These are phyloP conservation scores for Verruconis gallopava DNA, from an alignment of 2,329 filamentous ascomycete species.

Conservation along the genomic window DNA sequence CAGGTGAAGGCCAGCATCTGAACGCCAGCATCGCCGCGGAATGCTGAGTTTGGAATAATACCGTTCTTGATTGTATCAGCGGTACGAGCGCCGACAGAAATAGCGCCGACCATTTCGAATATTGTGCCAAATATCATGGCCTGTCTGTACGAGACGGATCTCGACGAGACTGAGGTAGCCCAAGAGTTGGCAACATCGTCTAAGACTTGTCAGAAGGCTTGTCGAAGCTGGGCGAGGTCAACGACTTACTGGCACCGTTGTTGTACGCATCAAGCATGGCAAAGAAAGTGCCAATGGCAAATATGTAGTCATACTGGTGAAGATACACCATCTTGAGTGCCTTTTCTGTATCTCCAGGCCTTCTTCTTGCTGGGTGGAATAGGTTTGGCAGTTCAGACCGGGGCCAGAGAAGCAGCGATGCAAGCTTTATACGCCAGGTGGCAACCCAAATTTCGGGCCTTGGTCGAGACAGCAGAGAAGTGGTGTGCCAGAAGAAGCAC, in stretches of 20 bases:
- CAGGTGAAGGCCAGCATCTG: conserved; percentile 44
- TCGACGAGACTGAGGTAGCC: conserved; percentile 71
- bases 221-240: conserved; percentile 7
- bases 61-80: conserved; percentile 36
- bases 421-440: no score
- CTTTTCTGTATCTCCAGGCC: no score
- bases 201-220: conserved; percentile 19
- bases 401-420: no score
- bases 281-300: conserved; percentile 64
- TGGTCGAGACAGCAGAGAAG: no score
- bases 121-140: conserved; percentile 35
- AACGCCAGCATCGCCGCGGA: conserved; percentile 31
- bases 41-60: conserved; percentile 33
- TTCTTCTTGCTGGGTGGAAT: no score
- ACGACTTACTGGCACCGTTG: conserved; percentile 61
- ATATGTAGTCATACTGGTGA: conserved; percentile 35
- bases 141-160: conserved; percentile 57
- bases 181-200: conserved; percentile 78
- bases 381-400: no score
- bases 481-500: no score
- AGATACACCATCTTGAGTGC: no score
- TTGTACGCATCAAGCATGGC: conserved; percentile 66
- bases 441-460: no score
- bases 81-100: conserved; percentile 26
- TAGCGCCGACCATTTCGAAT: conserved; percentile 33